Evolutionary conservation across 768 basidiomycete species (phyloP), one percentile per base, ranked within the genome.

Genomic region (Russula emetica): DNA sequence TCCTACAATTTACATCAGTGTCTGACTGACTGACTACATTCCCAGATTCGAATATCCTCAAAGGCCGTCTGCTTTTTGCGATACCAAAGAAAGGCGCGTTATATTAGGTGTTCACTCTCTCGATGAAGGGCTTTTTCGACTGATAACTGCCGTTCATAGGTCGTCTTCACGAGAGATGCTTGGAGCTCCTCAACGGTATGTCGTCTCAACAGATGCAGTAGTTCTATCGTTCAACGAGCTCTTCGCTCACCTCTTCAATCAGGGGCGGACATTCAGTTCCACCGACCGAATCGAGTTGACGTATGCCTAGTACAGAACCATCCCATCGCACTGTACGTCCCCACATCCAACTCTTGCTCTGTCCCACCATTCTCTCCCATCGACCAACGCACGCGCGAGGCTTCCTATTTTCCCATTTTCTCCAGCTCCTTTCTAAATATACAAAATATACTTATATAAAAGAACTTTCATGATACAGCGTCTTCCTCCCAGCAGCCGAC

Each of bases 181-280:
- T 97, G 34, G 82, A 88, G 69, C 75, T 99, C 14, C 80, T 98
- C 3, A 81, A 90, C 50, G 96, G 95, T 92, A 60, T 32, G 55
- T 40, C 5, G 9, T 20, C 42, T 16, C 18, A 28, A 13, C 10
- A 2, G 30, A 45, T 22, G 42, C 30, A 30, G 13, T n/a, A n/a
- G 7, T 30, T 30, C 58, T 42, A n/a, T 18, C 14, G 20, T 30
- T 30, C 2, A 61, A 32, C 16, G 6, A 32, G 14, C 55, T 14
- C 26, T 5, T 7, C 36, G 24, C 16, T 14, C 7, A 20, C 30
- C 18, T 22, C 11, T 20, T 38, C 45, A 44, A 13, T 36, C 51
- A 92, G 94, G 95, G 55, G 94, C 97, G 69, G 95, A 99, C 74
- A 92, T 98, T 69, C 90, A 96, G 74, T 98, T 96, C 75, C 87